Evolutionary conservation across 768 basidiomycete species (phyloP).

Genomic region (Lentinula boryana): DNA sequence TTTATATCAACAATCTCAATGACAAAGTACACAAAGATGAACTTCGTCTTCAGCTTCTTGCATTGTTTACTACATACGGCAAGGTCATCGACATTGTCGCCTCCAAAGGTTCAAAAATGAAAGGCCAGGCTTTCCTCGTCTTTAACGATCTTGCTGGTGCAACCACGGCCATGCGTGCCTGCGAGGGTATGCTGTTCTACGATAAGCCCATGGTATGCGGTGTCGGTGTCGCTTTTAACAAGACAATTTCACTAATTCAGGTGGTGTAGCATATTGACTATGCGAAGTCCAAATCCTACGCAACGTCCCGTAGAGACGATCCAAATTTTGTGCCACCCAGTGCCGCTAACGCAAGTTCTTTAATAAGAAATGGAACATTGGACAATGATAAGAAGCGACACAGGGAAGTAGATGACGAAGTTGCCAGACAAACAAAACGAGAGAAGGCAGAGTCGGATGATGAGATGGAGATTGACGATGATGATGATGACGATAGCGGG

Average conservation of each 20-base stretch:
- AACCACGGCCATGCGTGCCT: conserved; percentile 88
- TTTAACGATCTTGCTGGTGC: conserved; percentile 88
- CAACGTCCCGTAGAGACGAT: conserved; percentile 74
- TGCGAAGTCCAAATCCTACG: conserved; percentile 85
- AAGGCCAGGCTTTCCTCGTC: conserved; percentile 94
- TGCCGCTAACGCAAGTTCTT: conserved; percentile 51
- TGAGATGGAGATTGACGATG: conserved; percentile 94
- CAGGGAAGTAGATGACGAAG: conserved; percentile 54
- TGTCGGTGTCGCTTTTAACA: neutral
- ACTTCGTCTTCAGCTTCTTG: conserved; percentile 73
- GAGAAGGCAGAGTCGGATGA: conserved; percentile 72
- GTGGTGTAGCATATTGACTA: conserved; percentile 76
- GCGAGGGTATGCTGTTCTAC: conserved; percentile 91
- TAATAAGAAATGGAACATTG: conserved; percentile 29
- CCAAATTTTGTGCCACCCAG: conserved; percentile 74
- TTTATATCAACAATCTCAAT: conserved; percentile 92
- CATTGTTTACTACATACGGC: conserved; percentile 91
- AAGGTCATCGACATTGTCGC: conserved; percentile 92
- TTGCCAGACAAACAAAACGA: conserved; percentile 57
- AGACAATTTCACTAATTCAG: neutral
- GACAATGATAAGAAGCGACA: conserved; percentile 51
- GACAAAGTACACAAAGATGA: conserved; percentile 92
- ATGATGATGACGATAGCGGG: conserved; percentile 43
- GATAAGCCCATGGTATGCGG: conserved; percentile 80
- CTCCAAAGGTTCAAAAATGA: conserved; percentile 77